Base-by-base conservation (phyloP, 805 yeast genomes). In the Hanseniaspora meyeri region DNA sequence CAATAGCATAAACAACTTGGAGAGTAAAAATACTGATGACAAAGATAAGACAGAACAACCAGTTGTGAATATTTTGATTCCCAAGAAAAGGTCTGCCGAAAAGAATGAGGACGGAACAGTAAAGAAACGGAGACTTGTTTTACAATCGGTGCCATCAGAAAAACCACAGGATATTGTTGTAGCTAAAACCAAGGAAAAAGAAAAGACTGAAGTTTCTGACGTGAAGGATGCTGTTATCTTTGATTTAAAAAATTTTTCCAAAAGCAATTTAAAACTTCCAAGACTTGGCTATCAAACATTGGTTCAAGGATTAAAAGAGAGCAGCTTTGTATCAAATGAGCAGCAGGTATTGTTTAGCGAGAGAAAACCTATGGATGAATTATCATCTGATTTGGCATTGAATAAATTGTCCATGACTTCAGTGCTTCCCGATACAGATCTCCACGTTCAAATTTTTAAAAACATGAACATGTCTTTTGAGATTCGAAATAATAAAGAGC, bases 121-220 rank as follows among this genome's bases (percentile, higher is more conserved):
- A 62, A 82, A 83, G 40, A 93, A 93, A 4, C 81, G 80, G 63
- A 85, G 85, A 62, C 70, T 93, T 61, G 88, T 86, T 1, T 78
- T 86, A 0, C 95, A 93, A 5, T 73, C 81, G 24, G 67, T 85
- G 11, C 14, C n/a, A 7, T 10, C 43, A 16, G 24, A 27, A 37
- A 27, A 4, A 24, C 8, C 9, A 14, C 14, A 24, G 3, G 17
- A 12, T 7, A 11, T 14, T n/a, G 20, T 32, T 6, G 31, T 29
- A 12, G 1, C 40, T 2, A 32, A 14, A 12, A 16, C 14, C 5
- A 43, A 29, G 16, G 42, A 12, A 11, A 32, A 38, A 17, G 29
- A 34, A 19, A 51, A 20, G 37, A 39, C 16, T 5, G 36, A 43
- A 19, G 16, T 14, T 32, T 38, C 27, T 42, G 34, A 31, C 38